Conservation (phyloP, 2,329 filamentous ascomycete species). For the Fusarium drepaniforme region DNA sequence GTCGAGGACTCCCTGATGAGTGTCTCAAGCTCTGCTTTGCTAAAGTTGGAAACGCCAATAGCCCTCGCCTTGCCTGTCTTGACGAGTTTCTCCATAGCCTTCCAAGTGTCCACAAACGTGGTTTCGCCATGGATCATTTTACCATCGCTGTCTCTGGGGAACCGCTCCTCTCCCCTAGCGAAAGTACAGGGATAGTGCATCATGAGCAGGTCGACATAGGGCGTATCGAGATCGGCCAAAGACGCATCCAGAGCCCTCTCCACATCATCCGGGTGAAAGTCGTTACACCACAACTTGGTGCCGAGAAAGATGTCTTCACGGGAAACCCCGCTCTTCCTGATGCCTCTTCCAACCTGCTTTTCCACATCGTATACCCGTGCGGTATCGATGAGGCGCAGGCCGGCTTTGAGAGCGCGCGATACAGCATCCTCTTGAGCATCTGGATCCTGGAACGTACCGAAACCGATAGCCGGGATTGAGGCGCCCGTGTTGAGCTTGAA, state of each 20-base stretch:
- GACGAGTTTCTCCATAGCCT: slow-evolving; percentile 38
- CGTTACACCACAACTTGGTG: not conserved
- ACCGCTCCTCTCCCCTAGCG: slow-evolving; percentile 25
- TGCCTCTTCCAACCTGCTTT: slow-evolving; percentile 37
- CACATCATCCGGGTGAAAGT: not conserved
- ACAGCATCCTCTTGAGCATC: slow-evolving; percentile 46
- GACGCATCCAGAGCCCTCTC: slow-evolving; percentile 36
- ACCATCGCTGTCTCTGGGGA: slow-evolving; percentile 10
- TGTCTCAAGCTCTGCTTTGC: slow-evolving; percentile 54
- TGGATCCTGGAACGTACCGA: slow-evolving; percentile 48
- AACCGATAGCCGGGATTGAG: slow-evolving; percentile 44
- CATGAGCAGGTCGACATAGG: slow-evolving; percentile 46
- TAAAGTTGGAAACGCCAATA: slow-evolving; percentile 69
- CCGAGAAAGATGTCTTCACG: slow-evolving; percentile 40
- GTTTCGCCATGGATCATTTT: slow-evolving; percentile 35
- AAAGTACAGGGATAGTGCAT: slow-evolving; percentile 43
- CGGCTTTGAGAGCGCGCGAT: slow-evolving; percentile 42
- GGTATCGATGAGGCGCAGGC: slow-evolving; percentile 53
- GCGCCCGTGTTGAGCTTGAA: slow-evolving; percentile 28
- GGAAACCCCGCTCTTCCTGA: slow-evolving; percentile 55
- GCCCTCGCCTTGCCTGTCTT: slow-evolving; percentile 29
- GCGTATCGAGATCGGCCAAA: slow-evolving; percentile 45
- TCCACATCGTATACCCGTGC: slow-evolving; percentile 30
- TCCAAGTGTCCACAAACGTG: slow-evolving; percentile 43
- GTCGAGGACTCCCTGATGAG: not conserved